Evolutionary conservation across 2,329 filamentous ascomycete genomes (phyloP).

Genomic region (Sporothrix globosa): DNA sequence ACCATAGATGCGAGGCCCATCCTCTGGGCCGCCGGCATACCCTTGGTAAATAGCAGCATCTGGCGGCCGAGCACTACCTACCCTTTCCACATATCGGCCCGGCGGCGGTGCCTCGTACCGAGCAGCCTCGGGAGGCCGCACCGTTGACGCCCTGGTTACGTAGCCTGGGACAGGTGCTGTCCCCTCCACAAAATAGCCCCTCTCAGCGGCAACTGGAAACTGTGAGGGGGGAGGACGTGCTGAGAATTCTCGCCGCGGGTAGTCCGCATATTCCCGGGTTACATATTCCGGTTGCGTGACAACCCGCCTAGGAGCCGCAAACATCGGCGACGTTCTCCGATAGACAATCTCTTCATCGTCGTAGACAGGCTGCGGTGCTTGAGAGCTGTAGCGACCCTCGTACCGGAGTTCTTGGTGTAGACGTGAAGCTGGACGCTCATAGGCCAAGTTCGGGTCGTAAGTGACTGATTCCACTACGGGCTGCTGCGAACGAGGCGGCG

Average conservation of each 20-base stretch:
- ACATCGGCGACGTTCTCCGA: slow-evolving; percentile 55
- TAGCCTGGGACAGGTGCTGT: slow-evolving; percentile 56
- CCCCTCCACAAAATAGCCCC: slow-evolving; percentile 33
- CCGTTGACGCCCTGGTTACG: slow-evolving; percentile 57
- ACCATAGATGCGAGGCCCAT: slow-evolving; percentile 2
- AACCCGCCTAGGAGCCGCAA: slow-evolving; percentile 53
- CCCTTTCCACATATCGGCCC: slow-evolving; percentile 43
- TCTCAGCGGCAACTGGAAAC: slow-evolving; percentile 14
- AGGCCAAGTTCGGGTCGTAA: slow-evolving; percentile 48
- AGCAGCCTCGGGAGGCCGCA: slow-evolving; percentile 51
- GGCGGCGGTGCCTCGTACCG: slow-evolving; percentile 38
- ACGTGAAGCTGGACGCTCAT: slow-evolving; percentile 59
- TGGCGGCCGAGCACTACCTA: slow-evolving; percentile 59
- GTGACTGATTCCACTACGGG: slow-evolving; percentile 7
- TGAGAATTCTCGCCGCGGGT: slow-evolving; percentile 62
- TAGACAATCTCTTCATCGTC: slow-evolving; percentile 58
- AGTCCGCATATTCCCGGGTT: slow-evolving; percentile 53
- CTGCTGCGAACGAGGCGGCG: neutral
- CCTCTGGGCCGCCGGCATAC: neutral
- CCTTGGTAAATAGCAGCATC: slow-evolving; percentile 27
- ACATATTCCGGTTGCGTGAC: slow-evolving; percentile 66
- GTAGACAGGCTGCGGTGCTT: slow-evolving; percentile 52
- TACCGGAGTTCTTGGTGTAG: neutral
- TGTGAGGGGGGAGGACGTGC: slow-evolving; percentile 47
- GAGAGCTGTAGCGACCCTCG: slow-evolving; percentile 53